These are phyloP conservation scores for Trametes coccinea DNA, from an alignment of 768 basidiomycete species.

Conservation along the genomic window DNA sequence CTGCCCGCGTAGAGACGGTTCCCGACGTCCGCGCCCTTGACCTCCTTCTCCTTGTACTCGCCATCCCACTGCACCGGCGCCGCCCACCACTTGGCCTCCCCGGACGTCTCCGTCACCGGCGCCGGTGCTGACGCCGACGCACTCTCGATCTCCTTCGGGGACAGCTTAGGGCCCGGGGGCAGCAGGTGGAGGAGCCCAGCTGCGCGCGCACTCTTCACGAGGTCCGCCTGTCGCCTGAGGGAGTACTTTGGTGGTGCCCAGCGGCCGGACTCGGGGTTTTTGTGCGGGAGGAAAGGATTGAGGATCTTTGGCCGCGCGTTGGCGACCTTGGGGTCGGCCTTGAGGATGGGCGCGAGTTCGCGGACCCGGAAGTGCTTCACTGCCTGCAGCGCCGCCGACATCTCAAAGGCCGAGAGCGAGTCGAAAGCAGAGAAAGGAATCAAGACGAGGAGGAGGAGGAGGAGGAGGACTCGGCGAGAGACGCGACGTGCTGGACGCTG, in stretches of 20 bases:
- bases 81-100: slow-evolving; percentile 14
- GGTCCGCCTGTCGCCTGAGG: slow-evolving; percentile 72
- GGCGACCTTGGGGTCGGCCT: slow-evolving; percentile 18
- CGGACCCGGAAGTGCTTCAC: slow-evolving; percentile 48
- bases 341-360: slow-evolving; percentile 41
- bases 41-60: slow-evolving; percentile 31
- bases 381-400: slow-evolving; percentile 33
- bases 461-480: not conserved
- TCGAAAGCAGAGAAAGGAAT: not conserved
- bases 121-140: slow-evolving; percentile 14
- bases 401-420: not conserved
- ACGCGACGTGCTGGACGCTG: slow-evolving; percentile 3
- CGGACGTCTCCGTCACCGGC: not conserved
- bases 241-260: slow-evolving; percentile 76
- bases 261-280: slow-evolving; percentile 57
- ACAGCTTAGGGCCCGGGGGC: slow-evolving; percentile 67
- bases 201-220: slow-evolving; percentile 69
- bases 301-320: slow-evolving; percentile 25
- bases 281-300: slow-evolving; percentile 73
- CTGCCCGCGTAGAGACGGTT: slow-evolving; percentile 70
- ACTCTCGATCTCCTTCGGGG: slow-evolving; percentile 27
- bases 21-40: slow-evolving; percentile 54
- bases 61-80: slow-evolving; percentile 31
- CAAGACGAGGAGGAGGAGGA: not conserved
- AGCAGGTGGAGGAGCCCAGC: slow-evolving; percentile 56